Evolutionary conservation across 83 land plant genomes (phyloP).

Genomic region (Picea abies): DNA sequence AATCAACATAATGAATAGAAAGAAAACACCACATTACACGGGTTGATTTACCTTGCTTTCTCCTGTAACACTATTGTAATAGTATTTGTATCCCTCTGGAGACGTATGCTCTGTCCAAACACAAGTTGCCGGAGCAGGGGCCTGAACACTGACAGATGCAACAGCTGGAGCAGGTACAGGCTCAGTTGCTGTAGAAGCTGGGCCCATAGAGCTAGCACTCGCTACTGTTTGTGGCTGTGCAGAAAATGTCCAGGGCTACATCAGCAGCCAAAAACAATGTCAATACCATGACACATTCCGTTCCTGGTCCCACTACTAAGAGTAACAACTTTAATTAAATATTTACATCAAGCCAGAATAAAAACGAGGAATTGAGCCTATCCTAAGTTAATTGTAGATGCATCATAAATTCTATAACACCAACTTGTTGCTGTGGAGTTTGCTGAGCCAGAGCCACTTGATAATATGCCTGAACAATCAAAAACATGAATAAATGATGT

Average conservation of each 20-base stretch:
- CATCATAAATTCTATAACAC: background rate
- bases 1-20: background rate
- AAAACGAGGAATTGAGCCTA: background rate
- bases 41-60: slow-evolving; percentile 78
- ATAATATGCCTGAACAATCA: slow-evolving; percentile 3
- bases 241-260: slow-evolving; percentile 4
- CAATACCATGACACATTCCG: background rate
- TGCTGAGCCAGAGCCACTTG: slow-evolving; percentile 11
- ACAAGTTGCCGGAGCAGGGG: slow-evolving; percentile 52
- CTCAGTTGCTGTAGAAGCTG: slow-evolving; percentile 36
- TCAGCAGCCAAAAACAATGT: background rate
- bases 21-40: background rate
- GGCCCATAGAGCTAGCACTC: slow-evolving; percentile 24
- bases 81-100: slow-evolving; percentile 96
- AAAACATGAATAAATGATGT: background rate
- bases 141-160: slow-evolving; percentile 20
- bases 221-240: slow-evolving; percentile 33
- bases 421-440: slow-evolving; percentile 11
- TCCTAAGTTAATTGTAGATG: background rate
- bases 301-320: background rate
- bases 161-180: slow-evolving; percentile 28
- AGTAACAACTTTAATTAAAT: background rate
- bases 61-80: slow-evolving; percentile 80
- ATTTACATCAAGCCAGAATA: background rate
- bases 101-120: slow-evolving; percentile 97